These are phyloP conservation scores for Ceratocystis albifundus DNA, from an alignment of 2,329 filamentous ascomycete species.

Conservation along the genomic window DNA sequence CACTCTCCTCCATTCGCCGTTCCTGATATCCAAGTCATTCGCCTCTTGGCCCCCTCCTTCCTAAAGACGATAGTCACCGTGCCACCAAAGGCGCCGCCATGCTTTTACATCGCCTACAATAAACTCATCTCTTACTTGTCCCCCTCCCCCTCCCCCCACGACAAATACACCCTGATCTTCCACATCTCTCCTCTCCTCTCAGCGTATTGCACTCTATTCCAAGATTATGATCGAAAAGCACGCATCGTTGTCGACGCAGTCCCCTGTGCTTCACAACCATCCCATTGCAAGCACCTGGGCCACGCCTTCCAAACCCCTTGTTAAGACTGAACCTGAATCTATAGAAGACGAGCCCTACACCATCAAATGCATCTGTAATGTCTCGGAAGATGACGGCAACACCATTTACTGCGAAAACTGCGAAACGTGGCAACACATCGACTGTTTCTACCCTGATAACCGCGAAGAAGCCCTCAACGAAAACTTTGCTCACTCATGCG, in stretches of 20 bases:
- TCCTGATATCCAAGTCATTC: not conserved
- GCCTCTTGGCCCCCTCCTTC: not conserved
- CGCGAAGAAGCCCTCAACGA: slow-evolving; percentile 59
- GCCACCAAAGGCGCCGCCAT: slow-evolving; percentile 43
- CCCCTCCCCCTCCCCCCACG: not conserved
- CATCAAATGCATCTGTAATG: slow-evolving; percentile 96
- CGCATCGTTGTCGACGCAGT: slow-evolving; percentile 43
- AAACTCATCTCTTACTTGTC: slow-evolving; percentile 35
- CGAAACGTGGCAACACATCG: slow-evolving; percentile 96
- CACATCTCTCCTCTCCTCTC: slow-evolving; percentile 20
- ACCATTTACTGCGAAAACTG: slow-evolving; percentile 94
- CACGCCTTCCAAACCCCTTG: slow-evolving; percentile 33
- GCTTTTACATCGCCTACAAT: slow-evolving; percentile 43
- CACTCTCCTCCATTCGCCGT: not conserved
- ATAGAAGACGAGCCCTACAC: slow-evolving; percentile 72
- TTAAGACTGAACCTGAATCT: not conserved
- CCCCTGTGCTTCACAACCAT: slow-evolving; percentile 44
- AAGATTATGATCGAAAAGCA: slow-evolving; percentile 54
- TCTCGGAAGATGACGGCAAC: slow-evolving; percentile 87
- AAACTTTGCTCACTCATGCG: slow-evolving; percentile 71
- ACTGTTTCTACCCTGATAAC: slow-evolving; percentile 79
- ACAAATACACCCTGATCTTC: slow-evolving; percentile 24
- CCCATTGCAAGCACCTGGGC: slow-evolving; percentile 33
- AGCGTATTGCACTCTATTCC: slow-evolving; percentile 29
- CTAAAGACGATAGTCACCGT: not conserved